Base-by-base conservation (phyloP, 2,329 filamentous ascomycete species). In the Ceratocystis cubensis region DNA sequence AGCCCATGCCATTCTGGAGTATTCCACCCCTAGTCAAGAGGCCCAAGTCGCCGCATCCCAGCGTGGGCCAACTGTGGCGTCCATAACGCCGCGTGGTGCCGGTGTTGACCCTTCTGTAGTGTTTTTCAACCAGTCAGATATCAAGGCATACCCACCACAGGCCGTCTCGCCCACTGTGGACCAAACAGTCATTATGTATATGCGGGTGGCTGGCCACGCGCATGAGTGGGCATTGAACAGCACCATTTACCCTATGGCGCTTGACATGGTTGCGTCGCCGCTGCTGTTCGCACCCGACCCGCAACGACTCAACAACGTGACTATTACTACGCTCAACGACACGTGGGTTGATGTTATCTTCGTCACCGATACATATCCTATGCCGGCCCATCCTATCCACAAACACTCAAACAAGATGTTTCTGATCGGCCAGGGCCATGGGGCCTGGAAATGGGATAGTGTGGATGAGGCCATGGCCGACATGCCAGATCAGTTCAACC, bases 321-420 rank as follows among this genome's bases (percentile, higher is more conserved):
- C 80, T 20, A 76, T 83, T 66, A 74, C 75, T 5, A 82, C 80
- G 6, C 71, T 69, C 28, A 76, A 79, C 67, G 73, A 75, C 69
- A 76, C 78, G 1, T 84, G 82, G 82, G 75, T 85, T 7, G 83
- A 85, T 70, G 71, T 84, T n/a, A 75, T 85, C 69, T 76, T 84
- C 67, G 73, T 77, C 37, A 74, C 79, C 1, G 71, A 73, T n/a
- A 71, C 71, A 1, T 73, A 74, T 2, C 74, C 80, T 5, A 80
- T 83, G 70, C 82, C 75, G 0, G 71, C 74, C 8, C 84, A 87
- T 67, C 81, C 83, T 0, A 81, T 87, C 63, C 84, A 87, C 77
- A 86, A 86, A 75, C 84, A 87, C 73, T 80, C 80, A 61, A 83
- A 80, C 70, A 84, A 84, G 71, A 83, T 81, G 74, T 86, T 78